Evolutionary conservation across 2,329 filamentous ascomycete species (phyloP).

Genomic region (Fusarium gaditjirri): DNA sequence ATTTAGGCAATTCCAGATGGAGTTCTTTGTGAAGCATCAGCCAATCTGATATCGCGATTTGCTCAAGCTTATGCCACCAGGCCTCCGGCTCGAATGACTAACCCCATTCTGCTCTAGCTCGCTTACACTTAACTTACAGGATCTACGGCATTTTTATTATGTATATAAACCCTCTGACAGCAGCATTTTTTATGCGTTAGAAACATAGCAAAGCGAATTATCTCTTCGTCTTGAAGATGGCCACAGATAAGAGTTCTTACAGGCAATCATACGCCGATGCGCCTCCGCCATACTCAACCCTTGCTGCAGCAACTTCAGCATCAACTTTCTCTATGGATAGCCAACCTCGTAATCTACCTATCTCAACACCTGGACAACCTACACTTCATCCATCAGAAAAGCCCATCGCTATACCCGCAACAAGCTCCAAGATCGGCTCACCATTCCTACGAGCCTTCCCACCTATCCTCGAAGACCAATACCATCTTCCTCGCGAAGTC

Average conservation of each 20-base stretch:
- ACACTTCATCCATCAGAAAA: background rate
- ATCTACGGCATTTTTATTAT: background rate
- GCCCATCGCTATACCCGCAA: background rate
- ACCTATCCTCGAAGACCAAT: background rate
- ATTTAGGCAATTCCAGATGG: background rate
- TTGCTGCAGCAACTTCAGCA: background rate
- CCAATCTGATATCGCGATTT: background rate
- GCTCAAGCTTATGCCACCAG: background rate
- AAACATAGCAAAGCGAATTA: too few species aligned
- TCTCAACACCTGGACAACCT: background rate
- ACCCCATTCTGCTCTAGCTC: background rate
- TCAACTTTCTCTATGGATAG: fast-evolving
- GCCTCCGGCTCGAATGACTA: background rate
- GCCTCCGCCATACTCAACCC: background rate
- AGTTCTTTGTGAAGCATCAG: too few species aligned
- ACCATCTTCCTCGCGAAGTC: background rate
- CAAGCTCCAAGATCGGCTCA: background rate
- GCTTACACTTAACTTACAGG: background rate
- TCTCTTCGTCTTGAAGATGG: too few species aligned
- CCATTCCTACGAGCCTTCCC: background rate
- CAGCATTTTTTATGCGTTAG: background rate
- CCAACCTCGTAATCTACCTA: background rate
- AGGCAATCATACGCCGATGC: background rate
- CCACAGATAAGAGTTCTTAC: too few species aligned
- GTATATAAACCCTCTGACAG: background rate